Conservation (phyloP, 2,329 filamentous ascomycete genomes). For the Trichoderma endophyticum region DNA sequence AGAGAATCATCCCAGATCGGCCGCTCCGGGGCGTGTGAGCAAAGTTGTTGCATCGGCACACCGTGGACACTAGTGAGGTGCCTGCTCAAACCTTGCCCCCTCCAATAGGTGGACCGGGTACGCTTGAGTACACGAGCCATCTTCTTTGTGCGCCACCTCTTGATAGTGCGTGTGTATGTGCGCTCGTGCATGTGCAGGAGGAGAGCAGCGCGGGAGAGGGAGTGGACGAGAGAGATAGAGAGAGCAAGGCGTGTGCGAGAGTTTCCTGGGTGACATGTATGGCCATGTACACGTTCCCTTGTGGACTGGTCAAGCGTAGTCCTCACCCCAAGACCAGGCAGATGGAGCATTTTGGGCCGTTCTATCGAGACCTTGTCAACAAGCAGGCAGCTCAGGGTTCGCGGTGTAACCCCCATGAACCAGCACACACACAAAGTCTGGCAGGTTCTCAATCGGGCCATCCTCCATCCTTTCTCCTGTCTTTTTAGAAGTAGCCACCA, state of each 20-base stretch:
- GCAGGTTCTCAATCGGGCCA: neutral
- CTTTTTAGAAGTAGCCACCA: conserved; percentile 2
- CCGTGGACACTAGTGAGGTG: conserved; percentile 17
- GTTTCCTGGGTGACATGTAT: conserved; percentile 17
- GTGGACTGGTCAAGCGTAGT: conserved; percentile 8
- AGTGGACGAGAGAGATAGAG: neutral
- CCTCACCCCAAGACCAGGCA: neutral
- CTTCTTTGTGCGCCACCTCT: conserved; percentile 15
- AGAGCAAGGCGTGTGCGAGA: conserved; percentile 7
- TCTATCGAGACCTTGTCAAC: neutral
- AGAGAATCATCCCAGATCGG: conserved; percentile 19
- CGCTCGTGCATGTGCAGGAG: conserved; percentile 21
- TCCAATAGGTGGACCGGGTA: conserved; percentile 14
- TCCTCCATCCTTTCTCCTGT: neutral
- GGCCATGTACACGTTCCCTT: conserved; percentile 15
- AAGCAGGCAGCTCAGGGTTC: conserved; percentile 11
- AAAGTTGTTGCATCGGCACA: conserved; percentile 12
- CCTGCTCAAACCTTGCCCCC: conserved; percentile 15
- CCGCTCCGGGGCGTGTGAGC: conserved; percentile 6
- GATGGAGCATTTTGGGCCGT: neutral
- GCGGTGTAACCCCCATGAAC: neutral
- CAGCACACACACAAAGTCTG: neutral
- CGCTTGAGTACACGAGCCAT: conserved; percentile 15
- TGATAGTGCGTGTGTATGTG: conserved; percentile 19
- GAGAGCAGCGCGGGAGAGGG: neutral